Base-by-base conservation (phyloP, 1,284 basidiomycete genomes). In the Papiliotrema terrestris region DNA sequence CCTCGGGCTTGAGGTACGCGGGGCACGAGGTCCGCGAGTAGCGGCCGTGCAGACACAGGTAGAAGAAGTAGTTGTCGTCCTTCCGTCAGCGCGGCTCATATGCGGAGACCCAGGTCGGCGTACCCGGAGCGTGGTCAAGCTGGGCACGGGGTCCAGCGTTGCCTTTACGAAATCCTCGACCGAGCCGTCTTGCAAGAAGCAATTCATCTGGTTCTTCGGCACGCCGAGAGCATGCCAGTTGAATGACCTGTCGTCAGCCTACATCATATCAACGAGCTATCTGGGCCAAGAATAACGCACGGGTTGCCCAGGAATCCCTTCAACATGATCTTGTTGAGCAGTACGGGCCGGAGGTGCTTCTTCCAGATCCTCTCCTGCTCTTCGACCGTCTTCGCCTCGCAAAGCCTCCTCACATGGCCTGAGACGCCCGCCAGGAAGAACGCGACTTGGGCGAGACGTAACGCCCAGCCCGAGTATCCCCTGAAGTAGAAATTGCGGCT, bases 191-290 rank as follows among this genome's bases (percentile, higher is more conserved):
- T 83, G 65, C 43, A 86, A 70, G 69, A 89, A 80, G 78, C 84
- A 85, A 65, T 82, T 80, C 67, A 85, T 82, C 77, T 91, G 88
- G 70, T 88, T 88, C 63, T 81, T 78, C 2, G 88, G 88, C 1
- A 91, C 87, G 35, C 88, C 88, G 15, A 91, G 78, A 0, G 88
- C 87, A 65, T 89, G 89, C 89, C 89, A 91, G 58, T 87, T 84
- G 74, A 91, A 90, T 41, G 82, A 69, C 1, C 71, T 71, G 50
- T 45, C 4, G 11, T 45, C 50, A 52, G 29, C 25, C 15, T 50
- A n/a, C n/a, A n/a, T n/a, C n/a, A n/a, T n/a, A n/a, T n/a, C n/a
- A n/a, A n/a, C n/a, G n/a, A n/a, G n/a, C 32, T 43, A 37, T 37
- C n/a, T 35, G 22, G 35, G 15, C 19, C 35, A 8, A 35, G 13